These are phyloP conservation scores for Chondrus crispus DNA, from an alignment of 23 red algal genomes.

Conservation along the genomic window DNA sequence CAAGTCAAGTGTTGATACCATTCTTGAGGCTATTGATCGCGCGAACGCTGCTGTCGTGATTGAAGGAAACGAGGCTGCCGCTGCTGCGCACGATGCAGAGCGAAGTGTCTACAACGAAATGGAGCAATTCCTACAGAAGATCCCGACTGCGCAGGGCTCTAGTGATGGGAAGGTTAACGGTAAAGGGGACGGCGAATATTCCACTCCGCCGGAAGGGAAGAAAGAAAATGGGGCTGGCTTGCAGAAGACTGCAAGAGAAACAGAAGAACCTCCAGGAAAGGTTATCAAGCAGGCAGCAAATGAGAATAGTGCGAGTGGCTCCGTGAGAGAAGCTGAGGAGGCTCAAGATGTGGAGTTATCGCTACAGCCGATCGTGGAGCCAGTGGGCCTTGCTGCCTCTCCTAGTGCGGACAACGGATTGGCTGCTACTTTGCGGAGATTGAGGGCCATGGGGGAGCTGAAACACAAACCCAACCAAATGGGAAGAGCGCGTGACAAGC, in stretches of 20 bases:
- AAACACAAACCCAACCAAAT: conserved; percentile 17
- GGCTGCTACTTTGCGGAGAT: conserved; percentile 30
- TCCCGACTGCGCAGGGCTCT: background rate
- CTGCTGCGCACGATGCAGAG: background rate
- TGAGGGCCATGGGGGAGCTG: conserved; percentile 37
- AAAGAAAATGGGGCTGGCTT: no score
- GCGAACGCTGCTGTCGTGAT: conserved; percentile 8
- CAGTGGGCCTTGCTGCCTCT: background rate
- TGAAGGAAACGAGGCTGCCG: conserved; percentile 1
- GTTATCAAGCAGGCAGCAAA: background rate
- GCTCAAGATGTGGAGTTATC: background rate
- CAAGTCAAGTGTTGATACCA: background rate
- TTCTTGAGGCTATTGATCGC: conserved; percentile 35
- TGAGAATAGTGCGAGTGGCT: background rate
- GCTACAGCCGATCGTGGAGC: background rate
- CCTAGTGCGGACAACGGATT: conserved; percentile 33
- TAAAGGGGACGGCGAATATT: background rate
- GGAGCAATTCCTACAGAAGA: background rate
- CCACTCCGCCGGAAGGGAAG: background rate
- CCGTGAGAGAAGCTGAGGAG: background rate
- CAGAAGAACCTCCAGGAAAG: background rate
- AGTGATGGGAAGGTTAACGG: background rate
- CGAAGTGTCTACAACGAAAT: conserved; percentile 31
- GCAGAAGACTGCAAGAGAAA: background rate
- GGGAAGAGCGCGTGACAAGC: conserved; percentile 58